Conservation (phyloP, 257 asterid genomes). For the Solanum corneliomulleri region DNA sequence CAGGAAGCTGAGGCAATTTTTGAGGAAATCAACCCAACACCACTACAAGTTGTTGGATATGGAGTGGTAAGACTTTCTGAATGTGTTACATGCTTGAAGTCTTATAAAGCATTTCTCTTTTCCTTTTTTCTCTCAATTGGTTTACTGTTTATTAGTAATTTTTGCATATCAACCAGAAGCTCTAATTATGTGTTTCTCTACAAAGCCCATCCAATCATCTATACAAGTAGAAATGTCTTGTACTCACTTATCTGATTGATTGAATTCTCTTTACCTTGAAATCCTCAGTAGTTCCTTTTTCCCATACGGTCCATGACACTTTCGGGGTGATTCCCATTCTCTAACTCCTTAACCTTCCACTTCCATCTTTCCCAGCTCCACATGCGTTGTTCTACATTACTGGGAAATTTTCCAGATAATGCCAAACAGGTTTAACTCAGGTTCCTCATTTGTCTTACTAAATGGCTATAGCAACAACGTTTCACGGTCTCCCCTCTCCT, state of each 20-base stretch:
- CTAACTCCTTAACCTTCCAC: background rate
- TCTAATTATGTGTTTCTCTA: background rate
- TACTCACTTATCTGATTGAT: background rate
- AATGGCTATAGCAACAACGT: background rate
- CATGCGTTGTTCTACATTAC: background rate
- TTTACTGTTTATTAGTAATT: background rate
- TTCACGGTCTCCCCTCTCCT: background rate
- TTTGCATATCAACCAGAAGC: background rate
- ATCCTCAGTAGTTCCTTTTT: background rate
- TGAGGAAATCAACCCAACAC: conserved; percentile 79
- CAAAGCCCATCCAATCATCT: background rate
- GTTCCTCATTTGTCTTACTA: background rate
- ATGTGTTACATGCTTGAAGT: background rate
- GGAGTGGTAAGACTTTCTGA: conserved; percentile 41
- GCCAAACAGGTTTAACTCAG: background rate
- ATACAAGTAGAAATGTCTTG: background rate
- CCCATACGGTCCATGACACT: background rate
- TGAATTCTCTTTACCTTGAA: background rate
- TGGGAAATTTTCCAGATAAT: background rate
- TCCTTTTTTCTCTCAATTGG: background rate
- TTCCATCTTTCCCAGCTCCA: background rate
- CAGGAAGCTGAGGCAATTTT: conserved; percentile 92
- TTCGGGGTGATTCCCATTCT: background rate
- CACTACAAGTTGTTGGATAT: conserved; percentile 43
- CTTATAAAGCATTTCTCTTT: background rate